Percentiles rank a stretch among this genome's conserved stretches.
These are phyloP conservation scores for Nakataea oryzae DNA, from an alignment of 2,329 filamentous ascomycete genomes.

Conservation along the genomic window DNA sequence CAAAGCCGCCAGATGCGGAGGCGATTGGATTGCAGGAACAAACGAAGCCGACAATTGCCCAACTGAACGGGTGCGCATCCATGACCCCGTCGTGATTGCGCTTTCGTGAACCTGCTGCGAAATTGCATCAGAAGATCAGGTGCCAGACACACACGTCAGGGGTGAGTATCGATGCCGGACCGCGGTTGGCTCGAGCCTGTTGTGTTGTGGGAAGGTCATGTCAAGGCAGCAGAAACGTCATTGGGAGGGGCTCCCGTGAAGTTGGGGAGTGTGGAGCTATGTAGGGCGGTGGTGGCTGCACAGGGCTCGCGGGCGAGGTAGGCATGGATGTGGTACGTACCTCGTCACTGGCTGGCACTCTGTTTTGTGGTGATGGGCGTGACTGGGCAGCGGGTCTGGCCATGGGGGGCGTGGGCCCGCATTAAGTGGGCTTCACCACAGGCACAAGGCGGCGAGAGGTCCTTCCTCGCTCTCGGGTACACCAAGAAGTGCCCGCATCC, in stretches of 20 bases:
- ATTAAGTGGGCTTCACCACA: neutral
- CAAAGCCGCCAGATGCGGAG: too few species aligned
- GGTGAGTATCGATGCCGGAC: too few species aligned
- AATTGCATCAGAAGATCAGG: too few species aligned
- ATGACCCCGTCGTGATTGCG: neutral
- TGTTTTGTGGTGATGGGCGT: neutral
- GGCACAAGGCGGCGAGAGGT: neutral
- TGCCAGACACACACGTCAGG: too few species aligned
- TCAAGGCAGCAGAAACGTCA: neutral
- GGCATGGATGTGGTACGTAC: too few species aligned
- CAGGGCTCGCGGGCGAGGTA: neutral
- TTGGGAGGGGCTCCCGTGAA: neutral
- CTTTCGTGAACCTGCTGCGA: too few species aligned
- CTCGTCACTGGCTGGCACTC: neutral
- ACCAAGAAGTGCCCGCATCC: neutral
- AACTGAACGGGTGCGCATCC: too few species aligned
- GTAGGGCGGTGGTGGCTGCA: neutral
- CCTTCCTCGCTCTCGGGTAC: neutral
- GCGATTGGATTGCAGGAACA: too few species aligned
- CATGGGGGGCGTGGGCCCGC: too few species aligned
- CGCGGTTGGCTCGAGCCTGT: neutral
- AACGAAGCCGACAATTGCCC: too few species aligned
- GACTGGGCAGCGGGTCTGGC: neutral
- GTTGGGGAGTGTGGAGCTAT: neutral
- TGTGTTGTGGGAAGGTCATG: neutral